phyloP scores from a whole-genome alignment of 2,329 filamentous ascomycete genomes.

The Lecanoromycetidae sp. region DNA sequence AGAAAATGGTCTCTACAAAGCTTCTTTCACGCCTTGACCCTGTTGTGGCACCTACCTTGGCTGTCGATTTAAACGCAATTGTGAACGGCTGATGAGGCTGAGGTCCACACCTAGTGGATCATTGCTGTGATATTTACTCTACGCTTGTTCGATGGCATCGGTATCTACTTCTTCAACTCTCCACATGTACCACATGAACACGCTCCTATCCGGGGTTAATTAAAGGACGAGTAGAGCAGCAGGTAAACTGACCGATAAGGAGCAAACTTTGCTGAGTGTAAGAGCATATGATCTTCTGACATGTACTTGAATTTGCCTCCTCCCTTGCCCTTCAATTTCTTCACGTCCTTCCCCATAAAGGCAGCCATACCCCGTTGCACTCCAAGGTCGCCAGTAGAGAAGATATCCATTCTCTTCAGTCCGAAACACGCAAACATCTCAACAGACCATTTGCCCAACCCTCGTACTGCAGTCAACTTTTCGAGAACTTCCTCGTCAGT shows the following conservation, averaged over 20 bases:
- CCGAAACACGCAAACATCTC: conserved; percentile 98
- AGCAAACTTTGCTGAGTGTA: conserved; percentile 63
- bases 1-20: too few relatives aligned
- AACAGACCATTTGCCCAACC: conserved; percentile 79
- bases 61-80: too few relatives aligned
- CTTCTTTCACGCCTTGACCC: too few relatives aligned
- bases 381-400: conserved; percentile 75
- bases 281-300: conserved; percentile 82
- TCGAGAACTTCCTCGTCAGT: conserved; percentile 77
- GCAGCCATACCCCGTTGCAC: conserved; percentile 92
- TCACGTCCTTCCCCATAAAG: conserved; percentile 69
- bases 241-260: conserved; percentile 55
- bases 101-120: too few relatives aligned
- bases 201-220: conserved; percentile 41
- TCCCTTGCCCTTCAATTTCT: conserved; percentile 65
- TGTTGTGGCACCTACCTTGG: too few relatives aligned
- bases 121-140: not conserved
- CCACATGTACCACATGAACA: conserved; percentile 99
- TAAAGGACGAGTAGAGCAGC: not conserved
- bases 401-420: conserved; percentile 89
- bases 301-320: conserved; percentile 98
- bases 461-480: conserved; percentile 68
- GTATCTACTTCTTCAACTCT: conserved; percentile 68
- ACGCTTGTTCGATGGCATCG: conserved; percentile 31
- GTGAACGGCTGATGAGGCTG: too few relatives aligned